A percentile compares a stretch with the other conserved stretches of the same genome.
Evolutionary conservation across 2,329 filamentous ascomycete genomes (phyloP).

Genomic region (Lecanicillium sp.): DNA sequence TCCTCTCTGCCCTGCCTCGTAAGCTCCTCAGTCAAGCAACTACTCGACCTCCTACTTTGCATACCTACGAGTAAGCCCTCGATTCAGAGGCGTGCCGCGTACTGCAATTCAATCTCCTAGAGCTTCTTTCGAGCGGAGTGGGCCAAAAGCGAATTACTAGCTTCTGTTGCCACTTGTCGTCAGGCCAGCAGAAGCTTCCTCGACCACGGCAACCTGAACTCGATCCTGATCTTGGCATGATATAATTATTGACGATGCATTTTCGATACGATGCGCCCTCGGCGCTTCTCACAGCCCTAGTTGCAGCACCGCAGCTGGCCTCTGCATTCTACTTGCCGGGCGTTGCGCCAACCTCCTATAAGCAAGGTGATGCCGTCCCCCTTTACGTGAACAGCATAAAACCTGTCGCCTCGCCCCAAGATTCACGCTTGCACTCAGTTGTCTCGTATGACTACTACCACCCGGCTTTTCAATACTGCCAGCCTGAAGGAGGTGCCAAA

Average conservation of each 20-base stretch:
- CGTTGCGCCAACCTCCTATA: constrained; percentile 89
- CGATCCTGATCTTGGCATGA: constrained; percentile 18
- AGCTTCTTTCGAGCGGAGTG: no score
- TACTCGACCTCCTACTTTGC: no score
- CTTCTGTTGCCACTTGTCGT: no score
- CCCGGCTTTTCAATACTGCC: constrained; percentile 78
- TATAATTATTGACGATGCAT: constrained; percentile 31
- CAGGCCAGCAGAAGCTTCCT: no score
- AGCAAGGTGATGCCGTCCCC: constrained; percentile 68
- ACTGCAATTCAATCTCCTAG: no score
- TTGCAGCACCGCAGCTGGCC: constrained; percentile 44
- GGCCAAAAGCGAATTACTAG: no score
- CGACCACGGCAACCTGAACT: no score
- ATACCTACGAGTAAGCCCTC: no score
- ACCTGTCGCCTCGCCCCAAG: constrained; percentile 67
- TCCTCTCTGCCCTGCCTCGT: no score
- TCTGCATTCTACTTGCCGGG: constrained; percentile 92
- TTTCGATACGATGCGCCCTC: constrained; percentile 36
- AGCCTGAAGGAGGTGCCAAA: constrained; percentile 66
- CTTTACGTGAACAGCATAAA: constrained; percentile 90
- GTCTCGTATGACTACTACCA: constrained; percentile 97
- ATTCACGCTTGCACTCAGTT: constrained; percentile 81
- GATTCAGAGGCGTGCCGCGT: no score
- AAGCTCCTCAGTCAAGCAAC: no score
- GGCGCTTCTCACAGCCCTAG: constrained; percentile 40